phyloP scores from a whole-genome alignment of 2,329 filamentous ascomycete genomes.

The Exophiala alcalophila region DNA sequence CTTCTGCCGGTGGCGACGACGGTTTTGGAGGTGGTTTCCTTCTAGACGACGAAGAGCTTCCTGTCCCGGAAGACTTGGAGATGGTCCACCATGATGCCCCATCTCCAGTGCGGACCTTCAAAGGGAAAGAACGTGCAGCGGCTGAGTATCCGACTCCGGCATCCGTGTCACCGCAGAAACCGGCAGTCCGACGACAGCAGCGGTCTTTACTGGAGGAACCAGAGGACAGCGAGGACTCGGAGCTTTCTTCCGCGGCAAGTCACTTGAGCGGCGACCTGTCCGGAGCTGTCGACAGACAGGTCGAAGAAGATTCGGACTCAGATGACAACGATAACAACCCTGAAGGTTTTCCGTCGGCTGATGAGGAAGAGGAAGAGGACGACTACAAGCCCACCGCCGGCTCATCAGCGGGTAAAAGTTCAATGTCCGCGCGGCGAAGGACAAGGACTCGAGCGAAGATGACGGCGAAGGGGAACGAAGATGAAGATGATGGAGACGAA shows the following conservation, averaged over 20 bases:
- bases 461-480: background rate
- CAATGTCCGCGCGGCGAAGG: slow-evolving; percentile 1
- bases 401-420: background rate
- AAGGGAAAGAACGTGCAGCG: slow-evolving; percentile 11
- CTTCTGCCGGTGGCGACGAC: slow-evolving; percentile 23
- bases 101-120: background rate
- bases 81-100: slow-evolving; percentile 41
- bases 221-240: slow-evolving; percentile 16
- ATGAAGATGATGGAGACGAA: background rate
- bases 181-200: slow-evolving; percentile 2
- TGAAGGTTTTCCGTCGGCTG: too few relatives aligned
- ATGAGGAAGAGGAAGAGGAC: slow-evolving; percentile 5
- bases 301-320: background rate
- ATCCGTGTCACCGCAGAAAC: slow-evolving; percentile 15
- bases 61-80: slow-evolving; percentile 22
- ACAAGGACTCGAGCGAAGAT: background rate
- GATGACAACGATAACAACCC: slow-evolving; percentile 2
- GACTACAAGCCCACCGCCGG: slow-evolving; percentile 9
- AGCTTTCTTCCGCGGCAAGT: slow-evolving; percentile 9
- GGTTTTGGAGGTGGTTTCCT: slow-evolving; percentile 37
- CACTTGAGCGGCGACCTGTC: background rate
- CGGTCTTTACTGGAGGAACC: slow-evolving; percentile 11
- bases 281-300: background rate
- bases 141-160: slow-evolving; percentile 23
- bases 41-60: slow-evolving; percentile 32